Conservation (phyloP, 169 alveolate genomes). For the Cryptosporidium muris region DNA sequence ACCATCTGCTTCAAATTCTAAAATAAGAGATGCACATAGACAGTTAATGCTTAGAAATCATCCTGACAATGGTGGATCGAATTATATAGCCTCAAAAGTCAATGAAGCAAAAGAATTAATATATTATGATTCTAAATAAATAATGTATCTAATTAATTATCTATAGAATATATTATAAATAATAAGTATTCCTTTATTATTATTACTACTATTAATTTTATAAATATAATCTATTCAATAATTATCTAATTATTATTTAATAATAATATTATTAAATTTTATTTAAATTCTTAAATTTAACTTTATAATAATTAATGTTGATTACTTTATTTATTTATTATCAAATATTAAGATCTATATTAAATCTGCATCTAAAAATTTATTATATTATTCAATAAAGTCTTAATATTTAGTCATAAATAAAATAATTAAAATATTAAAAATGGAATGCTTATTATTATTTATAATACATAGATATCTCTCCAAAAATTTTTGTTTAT, state of each 20-base stretch:
- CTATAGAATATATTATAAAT: not conserved
- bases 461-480: no score
- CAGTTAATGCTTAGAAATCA: conserved; percentile 89
- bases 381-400: no score
- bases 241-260: not conserved
- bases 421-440: no score
- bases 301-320: no score
- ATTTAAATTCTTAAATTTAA: not conserved
- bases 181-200: not conserved
- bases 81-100: conserved; percentile 89
- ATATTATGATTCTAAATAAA: conserved; percentile 19
- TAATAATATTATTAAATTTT: not conserved
- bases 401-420: no score
- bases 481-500: no score
- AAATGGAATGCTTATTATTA: no score
- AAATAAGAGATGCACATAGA: conserved; percentile 75
- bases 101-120: conserved; percentile 87
- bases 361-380: no score
- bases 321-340: no score
- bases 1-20: conserved; percentile 35
- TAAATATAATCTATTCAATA: not conserved
- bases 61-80: conserved; percentile 91
- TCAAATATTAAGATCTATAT: no score
- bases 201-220: not conserved
- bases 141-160: not conserved